Base-by-base conservation (phyloP, 805 yeast species). In the Kluyveromyces nonfermentans region DNA sequence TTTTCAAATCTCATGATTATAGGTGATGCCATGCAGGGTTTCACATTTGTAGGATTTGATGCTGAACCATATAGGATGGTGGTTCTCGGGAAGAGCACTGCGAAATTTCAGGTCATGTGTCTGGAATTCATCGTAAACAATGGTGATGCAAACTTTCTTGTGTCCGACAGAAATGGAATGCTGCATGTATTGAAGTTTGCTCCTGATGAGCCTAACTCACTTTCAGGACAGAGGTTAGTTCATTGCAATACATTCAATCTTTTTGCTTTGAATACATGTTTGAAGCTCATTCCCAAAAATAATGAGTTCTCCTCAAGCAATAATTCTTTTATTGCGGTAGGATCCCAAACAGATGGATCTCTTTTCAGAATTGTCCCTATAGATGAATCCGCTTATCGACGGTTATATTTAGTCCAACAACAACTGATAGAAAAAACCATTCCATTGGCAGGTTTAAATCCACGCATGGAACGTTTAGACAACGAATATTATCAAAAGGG, bases 1-100 rank as follows among this genome's bases (percentile, higher is more conserved):
- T 78, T 87, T 59, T 89, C 94, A 33, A 86, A 89, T 59, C 65
- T 90, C 54, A 59, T 90, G n/a, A 54, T 88, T 1, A 63, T 88
- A 15, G 95, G 95, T 16, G 98, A 93, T 62, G 69, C 85, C 0
- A 71, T 79, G 63, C 82, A 85, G 52, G 68, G 67, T 4, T 70
- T 86, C 4, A 79, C 88, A 69, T 70, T 93, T 45, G 79, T 81
- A 22, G 97, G 97, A 1, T 89, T 88, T 64, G 95, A 88, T 60
- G 90, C 94, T 2, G 96, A 90, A 55, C 99, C 99, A 1, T 89
- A 85, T 60, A 69, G 96, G 50, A 79, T 90, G 80, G 70, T 87
- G 15, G 62, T 74, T 45, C 62, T 93, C 41, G 89, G 95, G 7
- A 85, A 82, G 57, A 95, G 89, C 59, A 70, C 75, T 17, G 71